These are phyloP conservation scores for Microcera coccophila DNA, from an alignment of 2,329 filamentous ascomycete genomes.

Conservation along the genomic window DNA sequence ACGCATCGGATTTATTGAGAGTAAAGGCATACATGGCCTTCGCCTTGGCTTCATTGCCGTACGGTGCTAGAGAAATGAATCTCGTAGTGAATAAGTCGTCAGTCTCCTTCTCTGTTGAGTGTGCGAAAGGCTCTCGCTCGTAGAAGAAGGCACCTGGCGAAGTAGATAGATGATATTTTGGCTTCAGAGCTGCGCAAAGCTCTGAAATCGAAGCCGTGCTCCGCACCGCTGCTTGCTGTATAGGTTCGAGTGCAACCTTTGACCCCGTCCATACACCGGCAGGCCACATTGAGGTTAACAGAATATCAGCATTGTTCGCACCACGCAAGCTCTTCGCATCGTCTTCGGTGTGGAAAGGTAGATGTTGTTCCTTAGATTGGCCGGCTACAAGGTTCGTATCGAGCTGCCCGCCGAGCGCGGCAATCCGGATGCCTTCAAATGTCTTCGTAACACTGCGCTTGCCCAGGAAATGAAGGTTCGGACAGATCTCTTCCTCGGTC, in stretches of 20 bases:
- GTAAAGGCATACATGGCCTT: constrained; percentile 79
- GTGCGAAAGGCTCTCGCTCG: constrained; percentile 90
- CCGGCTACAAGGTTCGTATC: constrained; percentile 58
- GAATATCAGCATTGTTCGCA: constrained; percentile 76
- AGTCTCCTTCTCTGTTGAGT: constrained; percentile 47
- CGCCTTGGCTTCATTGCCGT: constrained; percentile 69
- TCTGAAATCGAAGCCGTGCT: constrained; percentile 70
- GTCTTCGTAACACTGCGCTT: constrained; percentile 87
- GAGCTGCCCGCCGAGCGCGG: constrained; percentile 74
- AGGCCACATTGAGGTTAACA: constrained; percentile 87
- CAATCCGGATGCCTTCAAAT: constrained; percentile 81
- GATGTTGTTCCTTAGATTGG: constrained; percentile 66
- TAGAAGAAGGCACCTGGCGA: constrained; percentile 67
- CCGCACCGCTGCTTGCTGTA: constrained; percentile 47
- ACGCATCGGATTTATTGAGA: constrained; percentile 61
- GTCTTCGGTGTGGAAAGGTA: constrained; percentile 71
- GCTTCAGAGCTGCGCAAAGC: constrained; percentile 73
- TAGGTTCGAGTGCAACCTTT: constrained; percentile 54
- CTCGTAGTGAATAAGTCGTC: constrained; percentile 66
- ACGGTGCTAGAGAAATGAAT: constrained; percentile 84
- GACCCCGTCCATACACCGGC: constrained; percentile 66
- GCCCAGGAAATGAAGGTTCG: constrained; percentile 87
- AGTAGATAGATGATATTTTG: constrained; percentile 83
- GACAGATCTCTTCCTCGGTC: constrained; percentile 70
- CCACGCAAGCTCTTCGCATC: constrained; percentile 74